A percentile compares a stretch with the other conserved stretches of the same genome.
phyloP scores from a whole-genome alignment of 495 filamentous ascomycete genomes.

The Massariosphaeria phaeospora region DNA sequence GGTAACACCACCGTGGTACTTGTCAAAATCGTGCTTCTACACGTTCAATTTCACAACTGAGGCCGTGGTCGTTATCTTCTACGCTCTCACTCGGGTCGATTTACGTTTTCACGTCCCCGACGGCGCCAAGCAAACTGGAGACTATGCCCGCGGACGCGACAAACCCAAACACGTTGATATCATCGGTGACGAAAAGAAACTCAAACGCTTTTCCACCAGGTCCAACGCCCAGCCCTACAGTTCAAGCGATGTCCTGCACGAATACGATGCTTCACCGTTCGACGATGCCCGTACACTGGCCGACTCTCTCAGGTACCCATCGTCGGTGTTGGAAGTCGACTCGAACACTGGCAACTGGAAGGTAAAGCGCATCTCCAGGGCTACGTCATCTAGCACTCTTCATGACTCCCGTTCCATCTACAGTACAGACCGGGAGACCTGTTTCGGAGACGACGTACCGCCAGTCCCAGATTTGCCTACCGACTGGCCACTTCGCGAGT shows the following conservation, averaged over 20 bases:
- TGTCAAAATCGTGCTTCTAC: conserved; percentile 52
- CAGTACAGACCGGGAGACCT: conserved; percentile 11
- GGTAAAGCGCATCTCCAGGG: conserved; percentile 12
- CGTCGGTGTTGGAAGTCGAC: conserved; percentile 22
- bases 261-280: conserved; percentile 17
- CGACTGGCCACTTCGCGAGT: conserved; percentile 26
- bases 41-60: conserved; percentile 73
- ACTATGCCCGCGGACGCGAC: conserved; percentile 8
- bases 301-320: conserved; percentile 21
- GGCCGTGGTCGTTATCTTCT: conserved; percentile 59
- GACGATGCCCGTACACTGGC: conserved; percentile 18
- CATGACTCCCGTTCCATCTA: background rate
- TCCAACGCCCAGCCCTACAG: background rate
- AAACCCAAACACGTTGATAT: conserved; percentile 4
- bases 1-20: conserved; percentile 33
- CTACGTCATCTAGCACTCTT: background rate
- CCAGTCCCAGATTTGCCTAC: conserved; percentile 5
- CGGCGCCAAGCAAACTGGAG: conserved; percentile 27
- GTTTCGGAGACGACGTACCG: background rate
- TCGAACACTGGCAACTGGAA: conserved; percentile 18
- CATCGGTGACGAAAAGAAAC: conserved; percentile 13
- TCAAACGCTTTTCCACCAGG: conserved; percentile 7
- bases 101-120: conserved; percentile 66
- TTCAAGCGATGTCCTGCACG: conserved; percentile 13
- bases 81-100: conserved; percentile 63